A percentile compares a stretch with the other conserved stretches of the same genome.
phyloP scores from a whole-genome alignment of 371 early-diverging fungal species.

The Zopfochytrium polystomum region DNA sequence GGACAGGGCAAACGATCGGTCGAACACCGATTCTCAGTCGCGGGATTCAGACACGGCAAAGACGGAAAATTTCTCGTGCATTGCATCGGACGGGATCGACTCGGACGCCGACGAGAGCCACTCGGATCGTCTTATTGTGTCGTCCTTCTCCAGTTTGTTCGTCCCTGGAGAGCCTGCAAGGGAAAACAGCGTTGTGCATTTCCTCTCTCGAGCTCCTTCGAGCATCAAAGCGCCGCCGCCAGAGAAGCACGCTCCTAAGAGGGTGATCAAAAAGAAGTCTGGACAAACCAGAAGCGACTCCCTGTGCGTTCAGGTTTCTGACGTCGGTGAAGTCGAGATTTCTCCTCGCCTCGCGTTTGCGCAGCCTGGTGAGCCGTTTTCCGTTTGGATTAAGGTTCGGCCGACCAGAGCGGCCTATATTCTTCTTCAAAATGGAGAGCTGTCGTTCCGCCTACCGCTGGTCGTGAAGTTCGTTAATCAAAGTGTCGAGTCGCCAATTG shows the following conservation, averaged over 20 bases:
- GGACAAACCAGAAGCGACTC: slow-evolving; percentile 17
- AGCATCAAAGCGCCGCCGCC: slow-evolving; percentile 1
- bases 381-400: slow-evolving; percentile 35
- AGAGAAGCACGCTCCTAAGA: background rate
- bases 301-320: slow-evolving; percentile 12
- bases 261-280: background rate
- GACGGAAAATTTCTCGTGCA: slow-evolving; percentile 2
- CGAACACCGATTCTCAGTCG: background rate
- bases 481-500: slow-evolving; percentile 22
- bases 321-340: slow-evolving; percentile 33
- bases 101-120: slow-evolving; percentile 2
- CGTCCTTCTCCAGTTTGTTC: slow-evolving; percentile 6
- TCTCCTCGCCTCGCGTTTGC: slow-evolving; percentile 32
- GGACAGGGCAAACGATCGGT: background rate
- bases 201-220: too few relatives aligned
- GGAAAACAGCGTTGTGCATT: background rate
- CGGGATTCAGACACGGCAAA: background rate
- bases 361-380: slow-evolving; percentile 34
- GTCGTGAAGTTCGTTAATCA: slow-evolving; percentile 29
- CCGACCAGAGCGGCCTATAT: slow-evolving; percentile 22
- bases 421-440: slow-evolving; percentile 16
- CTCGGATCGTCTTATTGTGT: background rate
- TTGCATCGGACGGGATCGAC: slow-evolving; percentile 28
- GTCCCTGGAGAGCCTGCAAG: background rate
- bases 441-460: slow-evolving; percentile 18